Base-by-base conservation (phyloP, 129 eudicot species). In the Centrapalus pauciflorus region DNA sequence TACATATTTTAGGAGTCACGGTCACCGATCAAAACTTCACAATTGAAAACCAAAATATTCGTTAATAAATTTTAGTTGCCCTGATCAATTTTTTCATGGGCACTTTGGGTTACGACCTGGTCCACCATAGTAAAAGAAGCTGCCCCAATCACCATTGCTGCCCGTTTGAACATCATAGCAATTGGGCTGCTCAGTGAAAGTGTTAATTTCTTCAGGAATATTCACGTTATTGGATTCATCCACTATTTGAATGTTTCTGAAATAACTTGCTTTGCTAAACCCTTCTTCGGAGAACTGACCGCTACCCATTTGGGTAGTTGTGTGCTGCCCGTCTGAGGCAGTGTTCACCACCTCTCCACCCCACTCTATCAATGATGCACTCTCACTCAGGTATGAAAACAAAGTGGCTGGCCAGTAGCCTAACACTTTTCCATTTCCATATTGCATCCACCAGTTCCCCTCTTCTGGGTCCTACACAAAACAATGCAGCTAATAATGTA, bases 401-500 rank as follows among this genome's bases (percentile, higher is more conserved):
- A 90, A 25, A 30, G 55, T 79, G 0, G 82, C 76, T 12, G 96
- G 96, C 96, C 96, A 89, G 46, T 89, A 89, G 30, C 96, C 96
- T 7, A 89, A 57, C 54, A 89, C 96, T 55, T 86, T 67, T 58
- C 75, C 84, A 25, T 79, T 85, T 38, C 96, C 96, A 79, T 83
- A 89, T 60, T 88, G 92, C 93, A 88, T 78, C 96, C 96, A 89
- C 96, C 96, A 89, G 61, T 89, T 78, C 1, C 96, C 96, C 54
- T 85, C 96, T 26, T 77, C 74, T 43, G 94, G 96, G 54, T 89
- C 96, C 96, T 89, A 87, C 27, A 51, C 40, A 76, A 64, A 2
- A 28, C 56, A 28, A 40, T 21, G 46, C 4, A 48, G 19, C 10
- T 4, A 48, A 17, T 14, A 48, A n/a, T n/a, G n/a, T n/a, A n/a